phyloP scores from a whole-genome alignment of 495 filamentous ascomycete genomes.

The Aspergillus sparsus region DNA sequence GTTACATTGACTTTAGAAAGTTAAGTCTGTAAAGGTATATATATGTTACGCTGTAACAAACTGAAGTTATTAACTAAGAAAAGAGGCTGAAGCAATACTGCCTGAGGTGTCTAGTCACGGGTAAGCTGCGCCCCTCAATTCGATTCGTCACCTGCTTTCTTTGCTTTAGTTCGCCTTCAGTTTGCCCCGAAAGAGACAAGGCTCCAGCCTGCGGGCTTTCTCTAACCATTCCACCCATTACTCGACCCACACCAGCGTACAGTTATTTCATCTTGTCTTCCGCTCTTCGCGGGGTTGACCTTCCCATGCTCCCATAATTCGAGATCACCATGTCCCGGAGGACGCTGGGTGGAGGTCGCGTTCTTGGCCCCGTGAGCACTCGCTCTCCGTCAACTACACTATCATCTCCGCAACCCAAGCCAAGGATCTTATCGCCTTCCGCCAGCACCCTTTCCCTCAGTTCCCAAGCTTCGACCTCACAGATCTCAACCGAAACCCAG shows the following conservation, averaged over 20 bases:
- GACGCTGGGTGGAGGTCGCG: slow-evolving; percentile 84
- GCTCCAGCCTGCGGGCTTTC: slow-evolving; percentile 7
- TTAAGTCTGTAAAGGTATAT: too few species aligned
- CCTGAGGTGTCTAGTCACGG: too few species aligned
- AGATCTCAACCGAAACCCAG: slow-evolving; percentile 57
- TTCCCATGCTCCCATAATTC: slow-evolving; percentile 45
- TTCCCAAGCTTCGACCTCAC: slow-evolving; percentile 63
- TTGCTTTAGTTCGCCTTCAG: slow-evolving; percentile 16
- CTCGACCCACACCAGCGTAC: slow-evolving; percentile 9
- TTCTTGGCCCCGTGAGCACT: slow-evolving; percentile 78
- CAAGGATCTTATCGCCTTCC: slow-evolving; percentile 58
- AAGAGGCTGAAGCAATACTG: too few species aligned
- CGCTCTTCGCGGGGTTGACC: slow-evolving; percentile 22
- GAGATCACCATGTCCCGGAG: slow-evolving; percentile 67
- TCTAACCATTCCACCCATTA: neutral
- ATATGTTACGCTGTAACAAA: too few species aligned
- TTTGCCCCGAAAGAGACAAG: neutral
- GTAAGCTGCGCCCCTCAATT: neutral
- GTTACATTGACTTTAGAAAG: too few species aligned
- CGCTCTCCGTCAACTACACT: slow-evolving; percentile 66
- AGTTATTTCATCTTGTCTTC: slow-evolving; percentile 12
- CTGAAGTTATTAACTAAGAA: too few species aligned
- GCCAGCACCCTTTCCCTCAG: slow-evolving; percentile 60
- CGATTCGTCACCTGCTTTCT: neutral
- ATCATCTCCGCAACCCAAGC: slow-evolving; percentile 57